Evolutionary conservation across 148 eudicot species (phyloP).

Genomic region (Heliamphora exappendiculata): DNA sequence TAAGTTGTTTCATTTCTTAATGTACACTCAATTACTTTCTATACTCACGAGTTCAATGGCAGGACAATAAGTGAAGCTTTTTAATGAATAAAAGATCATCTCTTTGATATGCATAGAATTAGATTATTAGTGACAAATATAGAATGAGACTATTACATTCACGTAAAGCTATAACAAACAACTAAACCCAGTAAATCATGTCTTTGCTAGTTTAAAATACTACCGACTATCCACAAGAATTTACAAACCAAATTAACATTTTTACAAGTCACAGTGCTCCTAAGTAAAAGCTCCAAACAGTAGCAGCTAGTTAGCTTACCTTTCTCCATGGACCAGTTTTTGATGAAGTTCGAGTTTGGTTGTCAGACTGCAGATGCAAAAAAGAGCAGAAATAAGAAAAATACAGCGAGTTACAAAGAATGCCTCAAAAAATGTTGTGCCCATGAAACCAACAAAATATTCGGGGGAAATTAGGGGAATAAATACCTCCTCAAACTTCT

Average conservation of each 20-base stretch:
- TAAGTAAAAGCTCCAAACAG: not conserved
- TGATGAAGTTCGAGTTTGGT: slow-evolving; percentile 44
- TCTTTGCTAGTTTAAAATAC: no score
- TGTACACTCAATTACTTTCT: not conserved
- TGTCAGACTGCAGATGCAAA: slow-evolving; percentile 59
- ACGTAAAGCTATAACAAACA: not conserved
- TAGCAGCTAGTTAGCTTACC: slow-evolving; percentile 38
- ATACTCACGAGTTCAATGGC: not conserved
- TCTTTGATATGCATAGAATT: not conserved
- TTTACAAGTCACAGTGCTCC: not conserved
- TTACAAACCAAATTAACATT: not conserved
- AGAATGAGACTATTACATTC: no score
- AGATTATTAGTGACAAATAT: no score
- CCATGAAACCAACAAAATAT: no score
- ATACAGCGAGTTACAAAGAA: not conserved
- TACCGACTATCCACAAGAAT: not conserved
- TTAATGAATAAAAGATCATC: not conserved
- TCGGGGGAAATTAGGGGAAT: no score
- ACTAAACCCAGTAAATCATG: not conserved
- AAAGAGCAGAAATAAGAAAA: not conserved
- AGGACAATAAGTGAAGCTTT: not conserved
- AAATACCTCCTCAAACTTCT: slow-evolving; percentile 89
- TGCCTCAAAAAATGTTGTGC: not conserved
- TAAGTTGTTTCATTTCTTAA: no score
- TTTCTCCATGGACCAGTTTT: slow-evolving; percentile 98